These are phyloP conservation scores for Neonectria neomacrospora DNA, from an alignment of 2,329 filamentous ascomycete species.

Conservation along the genomic window DNA sequence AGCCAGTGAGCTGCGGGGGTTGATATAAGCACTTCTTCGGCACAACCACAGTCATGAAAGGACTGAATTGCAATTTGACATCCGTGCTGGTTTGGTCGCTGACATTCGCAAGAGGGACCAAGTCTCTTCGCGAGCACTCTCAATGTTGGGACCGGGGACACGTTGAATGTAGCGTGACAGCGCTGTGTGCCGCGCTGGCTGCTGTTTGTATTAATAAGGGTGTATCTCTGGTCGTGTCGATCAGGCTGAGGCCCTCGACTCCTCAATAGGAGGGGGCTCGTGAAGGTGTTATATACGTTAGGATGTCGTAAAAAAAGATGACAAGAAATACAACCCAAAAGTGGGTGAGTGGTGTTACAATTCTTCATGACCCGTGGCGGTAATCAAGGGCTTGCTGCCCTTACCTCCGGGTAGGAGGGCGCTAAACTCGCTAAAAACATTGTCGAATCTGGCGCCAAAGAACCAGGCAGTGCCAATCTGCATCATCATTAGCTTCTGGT, in stretches of 20 bases:
- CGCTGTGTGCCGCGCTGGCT: conserved; percentile 30
- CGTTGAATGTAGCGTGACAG: conserved; percentile 27
- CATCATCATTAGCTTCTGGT: not conserved
- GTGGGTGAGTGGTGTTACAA: conserved; percentile 44
- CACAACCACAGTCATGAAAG: conserved; percentile 89
- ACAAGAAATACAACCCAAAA: conserved; percentile 34
- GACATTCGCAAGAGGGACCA: not conserved
- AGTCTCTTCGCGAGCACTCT: not conserved
- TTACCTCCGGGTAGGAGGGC: conserved; percentile 38
- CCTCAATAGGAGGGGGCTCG: conserved; percentile 30
- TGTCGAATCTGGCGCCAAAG: conserved; percentile 84
- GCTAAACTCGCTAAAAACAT: conserved; percentile 44
- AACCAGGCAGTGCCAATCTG: conserved; percentile 83
- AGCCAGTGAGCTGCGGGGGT: conserved; percentile 47
- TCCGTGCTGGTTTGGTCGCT: conserved; percentile 76
- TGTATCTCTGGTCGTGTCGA: conserved; percentile 35
- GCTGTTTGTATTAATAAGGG: conserved; percentile 43
- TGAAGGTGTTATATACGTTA: conserved; percentile 42
- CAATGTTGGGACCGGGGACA: conserved; percentile 23
- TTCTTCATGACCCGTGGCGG: conserved; percentile 49
- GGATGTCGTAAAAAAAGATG: conserved; percentile 44
- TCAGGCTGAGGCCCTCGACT: conserved; percentile 22
- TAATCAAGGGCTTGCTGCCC: conserved; percentile 40
- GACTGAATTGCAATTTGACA: conserved; percentile 99
- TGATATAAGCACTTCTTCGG: conserved; percentile 98